Evolutionary conservation across 768 basidiomycete species (phyloP), one percentile per base, ranked within the genome.

Genomic region (Lactarius sp.): DNA sequence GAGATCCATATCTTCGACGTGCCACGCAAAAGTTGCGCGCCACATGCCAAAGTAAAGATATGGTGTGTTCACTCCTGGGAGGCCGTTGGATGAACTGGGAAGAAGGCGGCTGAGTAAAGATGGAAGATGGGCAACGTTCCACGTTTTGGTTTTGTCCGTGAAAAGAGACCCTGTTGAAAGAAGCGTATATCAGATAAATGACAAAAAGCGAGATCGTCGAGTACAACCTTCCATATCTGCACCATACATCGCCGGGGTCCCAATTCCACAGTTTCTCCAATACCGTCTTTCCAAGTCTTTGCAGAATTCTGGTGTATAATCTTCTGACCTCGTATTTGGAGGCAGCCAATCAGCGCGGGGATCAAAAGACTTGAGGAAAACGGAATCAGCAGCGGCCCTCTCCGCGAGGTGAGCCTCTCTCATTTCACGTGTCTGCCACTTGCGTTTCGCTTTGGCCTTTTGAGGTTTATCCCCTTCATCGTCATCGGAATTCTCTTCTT

Each of bases 11-110:
- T 99, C 97, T 75, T 99, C 97, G 53, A 99, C 97, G 70, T 99
- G 97, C 96, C 97, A 99, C 0, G 94, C 92, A 75, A 98, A 98
- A 0, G 94, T 94, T 27, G 96, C 96, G 56, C 94, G 81, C 97
- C 97, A 99, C 95, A 98, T 98, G 67, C 97, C 97, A 73, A 95
- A 98, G 75, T 98, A 98, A 2, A 98, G 83, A 73, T 98, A 98
- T 0, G 96, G 96, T 3, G 94, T 88, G 71, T 98, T 98, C 53
- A 99, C 97, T 9, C 97, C 97, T 0, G 96, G 95, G 33, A 99
- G 78, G 46, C 87, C 83, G 57, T 87, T 83, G 44, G 79, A 76
- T 7, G 85, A 80, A 13, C 83, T 71, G 0, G 90, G 90, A 0
- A 93, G 76, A 33, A 97, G 78, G 4, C 94, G 86, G 10, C 88